Percentiles rank a stretch among this genome's conserved stretches.
Evolutionary conservation across 371 early-diverging fungal species (phyloP).

Genomic region (Apophysomyces elegans): DNA sequence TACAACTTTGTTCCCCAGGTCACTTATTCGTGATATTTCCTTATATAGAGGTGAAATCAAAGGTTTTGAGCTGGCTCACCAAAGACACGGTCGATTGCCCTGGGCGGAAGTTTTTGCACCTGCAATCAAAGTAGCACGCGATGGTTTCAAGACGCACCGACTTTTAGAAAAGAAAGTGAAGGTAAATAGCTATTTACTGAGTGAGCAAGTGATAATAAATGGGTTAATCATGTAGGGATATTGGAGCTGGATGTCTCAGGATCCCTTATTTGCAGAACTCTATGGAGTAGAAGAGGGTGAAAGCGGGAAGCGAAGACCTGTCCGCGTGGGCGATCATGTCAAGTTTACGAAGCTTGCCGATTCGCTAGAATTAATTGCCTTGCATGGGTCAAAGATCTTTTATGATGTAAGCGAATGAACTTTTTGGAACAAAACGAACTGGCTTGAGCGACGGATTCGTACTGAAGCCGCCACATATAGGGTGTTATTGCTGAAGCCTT

Average conservation of each 20-base stretch:
- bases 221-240: slow-evolving; percentile 1
- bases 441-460: too few species aligned
- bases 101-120: slow-evolving; percentile 91
- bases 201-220: slow-evolving; percentile 43
- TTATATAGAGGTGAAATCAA: slow-evolving; percentile 79
- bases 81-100: slow-evolving; percentile 77
- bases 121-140: slow-evolving; percentile 75
- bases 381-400: slow-evolving; percentile 86
- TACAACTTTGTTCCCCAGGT: background rate
- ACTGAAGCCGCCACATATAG: slow-evolving; percentile 11
- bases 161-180: slow-evolving; percentile 62
- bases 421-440: background rate
- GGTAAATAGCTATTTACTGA: slow-evolving; percentile 54
- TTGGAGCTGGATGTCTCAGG: slow-evolving; percentile 37
- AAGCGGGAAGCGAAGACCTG: slow-evolving; percentile 19
- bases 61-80: slow-evolving; percentile 87
- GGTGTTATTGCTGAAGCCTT: slow-evolving; percentile 83
- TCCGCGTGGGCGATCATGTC: slow-evolving; percentile 75
- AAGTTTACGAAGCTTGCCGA: slow-evolving; percentile 74
- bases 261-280: slow-evolving; percentile 46
- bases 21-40: background rate
- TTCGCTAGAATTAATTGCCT: slow-evolving; percentile 82
- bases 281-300: slow-evolving; percentile 73
- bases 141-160: slow-evolving; percentile 77
- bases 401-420: slow-evolving; percentile 60